These are phyloP conservation scores for Termitomyces eurrhizus DNA, from an alignment of 768 basidiomycete species.

Conservation along the genomic window DNA sequence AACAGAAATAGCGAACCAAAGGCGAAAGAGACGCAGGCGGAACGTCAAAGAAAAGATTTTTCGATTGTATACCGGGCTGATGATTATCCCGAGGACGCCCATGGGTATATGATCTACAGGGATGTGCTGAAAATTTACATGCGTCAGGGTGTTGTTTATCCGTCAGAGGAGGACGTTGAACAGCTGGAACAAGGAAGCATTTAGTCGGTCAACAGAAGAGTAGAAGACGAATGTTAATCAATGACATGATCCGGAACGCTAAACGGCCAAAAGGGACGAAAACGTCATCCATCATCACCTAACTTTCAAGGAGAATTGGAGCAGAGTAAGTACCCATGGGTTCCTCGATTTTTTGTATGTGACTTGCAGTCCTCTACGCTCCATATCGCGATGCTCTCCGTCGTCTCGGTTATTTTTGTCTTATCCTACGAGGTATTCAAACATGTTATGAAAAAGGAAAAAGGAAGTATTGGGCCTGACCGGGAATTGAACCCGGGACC, in stretches of 20 bases:
- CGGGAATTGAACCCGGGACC: constrained; percentile 15
- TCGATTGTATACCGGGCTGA: neutral
- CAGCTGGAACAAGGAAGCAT: neutral
- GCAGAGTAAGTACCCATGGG: neutral
- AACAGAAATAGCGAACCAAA: neutral
- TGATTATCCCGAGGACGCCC: neutral
- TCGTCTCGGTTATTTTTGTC: neutral
- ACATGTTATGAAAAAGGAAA: too few species aligned
- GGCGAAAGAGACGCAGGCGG: neutral
- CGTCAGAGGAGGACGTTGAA: neutral
- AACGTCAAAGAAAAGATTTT: neutral
- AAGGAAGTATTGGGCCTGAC: constrained; percentile 1
- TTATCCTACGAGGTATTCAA: neutral
- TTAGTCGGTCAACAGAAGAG: neutral
- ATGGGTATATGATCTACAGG: neutral
- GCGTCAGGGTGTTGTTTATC: neutral
- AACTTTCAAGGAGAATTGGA: neutral
- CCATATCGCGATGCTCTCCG: neutral
- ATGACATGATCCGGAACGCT: too few species aligned
- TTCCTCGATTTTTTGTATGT: neutral
- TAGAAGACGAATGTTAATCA: neutral
- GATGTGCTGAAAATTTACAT: neutral
- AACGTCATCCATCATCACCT: too few species aligned
- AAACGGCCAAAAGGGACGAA: too few species aligned
- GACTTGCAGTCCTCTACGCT: neutral